phyloP scores from a whole-genome alignment of 306 rosid species.

The Fragaria vesca region DNA sequence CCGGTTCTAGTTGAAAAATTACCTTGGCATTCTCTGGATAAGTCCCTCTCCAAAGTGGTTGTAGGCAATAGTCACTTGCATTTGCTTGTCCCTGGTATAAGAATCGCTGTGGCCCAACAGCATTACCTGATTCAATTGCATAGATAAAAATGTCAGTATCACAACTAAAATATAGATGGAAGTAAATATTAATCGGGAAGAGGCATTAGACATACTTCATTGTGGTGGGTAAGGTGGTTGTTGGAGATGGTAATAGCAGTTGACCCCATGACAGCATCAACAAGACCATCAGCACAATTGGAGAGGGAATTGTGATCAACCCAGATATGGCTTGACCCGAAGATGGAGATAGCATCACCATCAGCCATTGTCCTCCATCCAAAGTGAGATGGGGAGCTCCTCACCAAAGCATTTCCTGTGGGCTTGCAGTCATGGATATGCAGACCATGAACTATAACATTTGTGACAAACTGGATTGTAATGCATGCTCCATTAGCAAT shows the following conservation, averaged over 20 bases:
- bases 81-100: constrained; percentile 81
- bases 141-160: constrained; percentile 16
- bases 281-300: constrained; percentile 94
- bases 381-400: constrained; percentile 82
- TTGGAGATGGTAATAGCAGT: constrained; percentile 89
- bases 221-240: constrained; percentile 98
- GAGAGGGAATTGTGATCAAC: constrained; percentile 93
- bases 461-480: constrained; percentile 84
- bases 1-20: constrained; percentile 19
- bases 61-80: constrained; percentile 98
- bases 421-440: constrained; percentile 94
- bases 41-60: constrained; percentile 99
- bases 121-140: constrained; percentile 64
- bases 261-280: constrained; percentile 97
- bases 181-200: background rate
- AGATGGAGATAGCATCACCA: constrained; percentile 89
- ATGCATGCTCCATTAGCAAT: constrained; percentile 91
- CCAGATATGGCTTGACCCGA: constrained; percentile 94
- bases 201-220: constrained; percentile 56
- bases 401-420: constrained; percentile 95
- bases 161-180: background rate
- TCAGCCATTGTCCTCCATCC: constrained; percentile 99
- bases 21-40: constrained; percentile 99
- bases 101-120: constrained; percentile 95
- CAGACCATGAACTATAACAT: constrained; percentile 80